phyloP scores from a whole-genome alignment of 129 eudicot genomes.

The sunflower (Helianthus annuus) region DNA sequence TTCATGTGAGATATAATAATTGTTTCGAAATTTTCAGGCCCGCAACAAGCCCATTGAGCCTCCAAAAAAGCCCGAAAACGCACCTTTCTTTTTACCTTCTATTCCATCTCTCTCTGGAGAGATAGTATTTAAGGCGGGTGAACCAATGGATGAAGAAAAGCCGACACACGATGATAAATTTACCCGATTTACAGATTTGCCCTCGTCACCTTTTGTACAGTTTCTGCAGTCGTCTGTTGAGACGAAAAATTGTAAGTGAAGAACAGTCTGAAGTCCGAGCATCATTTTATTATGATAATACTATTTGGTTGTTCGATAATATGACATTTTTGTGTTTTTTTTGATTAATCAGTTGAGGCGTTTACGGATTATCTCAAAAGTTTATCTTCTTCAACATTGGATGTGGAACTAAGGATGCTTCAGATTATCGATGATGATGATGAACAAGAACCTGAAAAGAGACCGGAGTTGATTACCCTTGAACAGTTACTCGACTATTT shows the following conservation, averaged over 20 bases:
- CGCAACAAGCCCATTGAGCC: slow-evolving; percentile 95
- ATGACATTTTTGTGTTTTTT: background rate
- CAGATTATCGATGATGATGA: slow-evolving; percentile 89
- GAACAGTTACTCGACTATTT: slow-evolving; percentile 84
- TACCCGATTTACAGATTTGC: slow-evolving; percentile 29
- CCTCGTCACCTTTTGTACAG: slow-evolving; percentile 66
- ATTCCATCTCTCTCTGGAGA: slow-evolving; percentile 92
- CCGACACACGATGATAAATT: slow-evolving; percentile 31
- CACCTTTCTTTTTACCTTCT: slow-evolving; percentile 92
- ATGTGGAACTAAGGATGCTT: slow-evolving; percentile 93
- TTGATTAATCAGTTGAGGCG: slow-evolving; percentile 50
- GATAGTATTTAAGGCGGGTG: slow-evolving; percentile 54
- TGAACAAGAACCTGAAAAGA: slow-evolving; percentile 54
- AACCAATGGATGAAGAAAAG: slow-evolving; percentile 45
- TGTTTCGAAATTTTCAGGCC: slow-evolving; percentile 41
- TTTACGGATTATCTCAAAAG: slow-evolving; percentile 82
- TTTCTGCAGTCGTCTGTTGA: slow-evolving; percentile 61
- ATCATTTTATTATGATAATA: background rate
- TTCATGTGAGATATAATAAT: background rate
- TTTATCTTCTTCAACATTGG: slow-evolving; percentile 83
- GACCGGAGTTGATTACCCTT: slow-evolving; percentile 61
- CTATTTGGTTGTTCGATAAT: background rate
- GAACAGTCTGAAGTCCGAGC: background rate
- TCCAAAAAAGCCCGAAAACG: slow-evolving; percentile 91
- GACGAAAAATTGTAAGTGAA: slow-evolving; percentile 57